Base-by-base conservation (phyloP, 2,329 filamentous ascomycete species). In the Claviceps arundinis region DNA sequence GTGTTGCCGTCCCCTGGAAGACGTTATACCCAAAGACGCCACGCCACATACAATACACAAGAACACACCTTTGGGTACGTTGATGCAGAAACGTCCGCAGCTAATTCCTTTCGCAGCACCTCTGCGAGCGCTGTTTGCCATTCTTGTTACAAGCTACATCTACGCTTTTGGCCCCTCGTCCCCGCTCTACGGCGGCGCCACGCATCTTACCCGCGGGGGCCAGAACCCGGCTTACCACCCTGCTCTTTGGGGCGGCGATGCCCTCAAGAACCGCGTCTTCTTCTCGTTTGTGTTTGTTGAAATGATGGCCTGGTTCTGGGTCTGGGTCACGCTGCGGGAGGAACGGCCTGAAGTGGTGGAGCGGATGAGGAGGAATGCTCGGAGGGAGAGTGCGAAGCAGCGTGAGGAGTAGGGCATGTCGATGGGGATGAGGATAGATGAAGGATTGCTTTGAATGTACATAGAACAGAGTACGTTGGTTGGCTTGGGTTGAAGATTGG, bases 211-310 rank as follows among this genome's bases (percentile, higher is more conserved):
- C 22, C 55, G 57, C 22, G 64, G 63, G 44, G 63, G 63, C 55
- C 58, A 54, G 16, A 51, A 54, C 37, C 43, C 70, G 51, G 56
- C 65, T n/a, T 66, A 68, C 58, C 68, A 69, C 0, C 58, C 62
- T 4, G 61, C 65, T 1, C 54, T 64, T 50, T 76, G 67, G 75
- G 81, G 69, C 56, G 73, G 80, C 48, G 84, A 89, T 56, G 77
- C 79, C 24, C 68, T 95, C 60, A 89, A 90, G 71, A 95, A 94
- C 64, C 80, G 88, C 49, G 72, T 95, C 42, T 80, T 95, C 42
- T 94, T 96, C 64, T 82, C 85, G 0, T 93, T 89, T 68, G 82
- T 81, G 8, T 93, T 95, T 61, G 63, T 95, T 62, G 90, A 96
- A 72, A 80, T 88, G 65, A 74, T 88, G 58, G 77, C 78, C 55